Evolutionary conservation across 108 stramenopile species (phyloP), one percentile per base, ranked within the genome.

Genomic region (Cyclotella baltica): DNA sequence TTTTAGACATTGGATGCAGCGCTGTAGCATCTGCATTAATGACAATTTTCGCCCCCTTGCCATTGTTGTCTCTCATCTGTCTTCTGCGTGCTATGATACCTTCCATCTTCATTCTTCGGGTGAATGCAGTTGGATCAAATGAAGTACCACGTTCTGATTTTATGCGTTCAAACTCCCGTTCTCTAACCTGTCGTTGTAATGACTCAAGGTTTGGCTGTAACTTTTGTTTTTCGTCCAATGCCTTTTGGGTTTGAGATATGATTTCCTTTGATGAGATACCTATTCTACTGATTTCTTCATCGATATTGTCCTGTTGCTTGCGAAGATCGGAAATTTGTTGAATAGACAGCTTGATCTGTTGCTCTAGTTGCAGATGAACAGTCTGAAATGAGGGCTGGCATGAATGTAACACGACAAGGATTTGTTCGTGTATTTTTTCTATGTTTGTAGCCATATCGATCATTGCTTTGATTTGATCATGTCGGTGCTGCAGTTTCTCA

Each of bases 331-430:
- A 36, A n/a, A 78, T 56, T 58, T 87, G 83, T 56, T 76, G 64
- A 19, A 59, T 70, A 2, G 53, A 69, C 0, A 84, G 67, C 19
- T 36, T 25, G 37, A 81, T 73, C 57, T 84, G 76, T 30, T 77
- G 80, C 38, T 84, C 86, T 25, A 87, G 66, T 16, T 69, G 23
- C n/a, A 78, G 63, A 51, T 83, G 53, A n/a, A 53, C 75, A 18
- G 47, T 57, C 43, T 64, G 35, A 59, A 61, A 53, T 50, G 67
- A 67, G 1, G 83, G 76, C 13, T 66, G 64, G 53, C 33, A 46
- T 36, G 20, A 18, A n/a, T 76, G 65, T 46, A 76, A 69, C 18
- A 59, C 67, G 23, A 77, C 29, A 36, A 76, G 34, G n/a, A 83
- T 67, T 31, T 68, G 43, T 35, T 56, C 47, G 51, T 67, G 58